phyloP scores from a whole-genome alignment of 495 filamentous ascomycete species.

The Hypoxylon intermedium region DNA sequence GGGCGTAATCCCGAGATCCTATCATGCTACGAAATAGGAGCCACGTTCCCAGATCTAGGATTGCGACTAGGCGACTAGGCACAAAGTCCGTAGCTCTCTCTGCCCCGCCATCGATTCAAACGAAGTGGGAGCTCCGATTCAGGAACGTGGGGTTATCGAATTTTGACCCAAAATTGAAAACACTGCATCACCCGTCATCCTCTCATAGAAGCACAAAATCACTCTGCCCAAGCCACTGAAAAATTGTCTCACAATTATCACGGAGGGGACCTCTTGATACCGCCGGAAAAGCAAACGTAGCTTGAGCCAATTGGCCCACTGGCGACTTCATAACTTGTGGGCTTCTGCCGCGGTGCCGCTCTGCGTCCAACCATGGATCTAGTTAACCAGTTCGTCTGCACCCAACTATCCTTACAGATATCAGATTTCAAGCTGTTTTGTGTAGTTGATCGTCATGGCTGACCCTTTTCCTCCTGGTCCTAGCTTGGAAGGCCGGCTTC shows the following conservation, averaged over 20 bases:
- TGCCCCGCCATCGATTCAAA: constrained; percentile 37
- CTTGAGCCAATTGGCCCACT: constrained; percentile 20
- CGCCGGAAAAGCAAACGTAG: background rate
- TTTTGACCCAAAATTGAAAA: constrained; percentile 35
- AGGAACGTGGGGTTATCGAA: constrained; percentile 52
- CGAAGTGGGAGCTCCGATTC: constrained; percentile 50
- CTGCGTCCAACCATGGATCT: constrained; percentile 69
- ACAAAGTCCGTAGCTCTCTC: background rate
- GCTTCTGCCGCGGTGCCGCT: background rate
- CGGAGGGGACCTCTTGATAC: background rate
- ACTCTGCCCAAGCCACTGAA: background rate
- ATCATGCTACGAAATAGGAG: constrained; percentile 12
- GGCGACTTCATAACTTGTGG: background rate
- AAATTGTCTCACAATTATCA: no score
- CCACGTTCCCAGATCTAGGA: constrained; percentile 21
- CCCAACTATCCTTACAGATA: constrained; percentile 10
- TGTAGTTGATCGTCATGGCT: constrained; percentile 35
- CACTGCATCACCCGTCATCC: constrained; percentile 26
- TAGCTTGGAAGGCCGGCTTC: constrained; percentile 88
- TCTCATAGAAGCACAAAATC: constrained; percentile 18
- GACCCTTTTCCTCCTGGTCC: constrained; percentile 44
- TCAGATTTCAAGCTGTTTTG: constrained; percentile 6
- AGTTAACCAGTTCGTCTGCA: constrained; percentile 77
- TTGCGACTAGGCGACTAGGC: constrained; percentile 10
- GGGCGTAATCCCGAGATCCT: background rate